A percentile compares a stretch with the other conserved stretches of the same genome.
Evolutionary conservation across 176 grass and related monocot genomes (phyloP).

Genomic region (Eragrostis nindensis): DNA sequence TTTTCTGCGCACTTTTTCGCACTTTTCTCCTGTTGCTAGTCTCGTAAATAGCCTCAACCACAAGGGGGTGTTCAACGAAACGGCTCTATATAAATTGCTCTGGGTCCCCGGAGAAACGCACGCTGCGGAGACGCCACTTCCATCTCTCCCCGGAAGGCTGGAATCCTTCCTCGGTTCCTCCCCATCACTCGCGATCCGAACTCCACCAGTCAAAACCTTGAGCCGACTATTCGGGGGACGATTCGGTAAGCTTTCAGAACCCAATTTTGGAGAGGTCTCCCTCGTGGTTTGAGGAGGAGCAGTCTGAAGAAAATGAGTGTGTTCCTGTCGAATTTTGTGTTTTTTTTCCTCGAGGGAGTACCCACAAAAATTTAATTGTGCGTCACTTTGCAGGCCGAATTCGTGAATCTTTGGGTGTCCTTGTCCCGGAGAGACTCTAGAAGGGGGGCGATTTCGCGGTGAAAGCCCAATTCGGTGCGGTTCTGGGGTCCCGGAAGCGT

Average conservation of each 20-base stretch:
- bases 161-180: not conserved
- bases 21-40: not conserved
- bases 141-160: not conserved
- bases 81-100: not conserved
- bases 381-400: not conserved
- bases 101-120: not conserved
- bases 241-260: not conserved
- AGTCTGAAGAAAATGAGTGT: not conserved
- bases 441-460: not conserved
- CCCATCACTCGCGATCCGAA: not conserved
- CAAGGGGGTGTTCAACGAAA: not conserved
- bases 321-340: not conserved
- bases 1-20: slow-evolving; percentile 27
- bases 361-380: not conserved
- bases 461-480: not conserved
- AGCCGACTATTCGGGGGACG: not conserved
- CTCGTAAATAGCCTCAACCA: not conserved
- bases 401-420: not conserved
- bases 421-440: not conserved
- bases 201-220: slow-evolving; percentile 9
- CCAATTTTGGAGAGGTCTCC: not conserved
- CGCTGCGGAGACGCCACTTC: slow-evolving; percentile 1
- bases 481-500: slow-evolving; percentile 11
- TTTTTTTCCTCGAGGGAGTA: not conserved
- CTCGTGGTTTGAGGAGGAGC: slow-evolving; percentile 11